These are phyloP conservation scores for Nyssa sinensis DNA, from an alignment of 148 eudicot genomes.

Conservation along the genomic window DNA sequence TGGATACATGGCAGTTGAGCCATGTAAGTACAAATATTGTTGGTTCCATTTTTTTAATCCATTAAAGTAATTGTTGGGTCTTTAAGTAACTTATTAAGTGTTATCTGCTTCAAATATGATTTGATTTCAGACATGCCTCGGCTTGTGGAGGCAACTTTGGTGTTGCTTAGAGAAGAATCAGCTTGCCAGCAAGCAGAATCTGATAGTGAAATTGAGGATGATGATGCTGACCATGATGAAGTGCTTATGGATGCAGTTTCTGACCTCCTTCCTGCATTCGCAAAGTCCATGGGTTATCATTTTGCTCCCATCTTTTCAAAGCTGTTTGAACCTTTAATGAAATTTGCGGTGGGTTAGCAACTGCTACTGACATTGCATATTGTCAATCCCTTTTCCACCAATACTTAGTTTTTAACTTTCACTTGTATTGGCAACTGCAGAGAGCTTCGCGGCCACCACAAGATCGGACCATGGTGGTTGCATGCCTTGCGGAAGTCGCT, in stretches of 20 bases:
- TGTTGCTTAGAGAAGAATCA: slow-evolving; percentile 71
- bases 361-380: neutral
- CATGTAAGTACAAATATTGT: slow-evolving; percentile 57
- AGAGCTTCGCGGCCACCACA: slow-evolving; percentile 82
- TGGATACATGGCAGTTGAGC: slow-evolving; percentile 70
- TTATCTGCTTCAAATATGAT: slow-evolving; percentile 12
- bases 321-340: slow-evolving; percentile 77
- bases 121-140: slow-evolving; percentile 57
- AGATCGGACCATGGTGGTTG: slow-evolving; percentile 98
- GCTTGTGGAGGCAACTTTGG: slow-evolving; percentile 71
- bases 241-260: slow-evolving; percentile 99
- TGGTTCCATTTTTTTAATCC: neutral
- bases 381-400: neutral
- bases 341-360: slow-evolving; percentile 68
- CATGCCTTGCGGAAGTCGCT: slow-evolving; percentile 97
- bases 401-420: neutral
- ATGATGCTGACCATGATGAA: slow-evolving; percentile 84
- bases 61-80: neutral
- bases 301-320: slow-evolving; percentile 79
- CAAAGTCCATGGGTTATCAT: slow-evolving; percentile 85
- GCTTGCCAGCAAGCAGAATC: slow-evolving; percentile 80
- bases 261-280: slow-evolving; percentile 95
- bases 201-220: slow-evolving; percentile 81
- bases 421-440: slow-evolving; percentile 45
- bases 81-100: neutral